These are phyloP conservation scores for Boletus coffeatus DNA, from an alignment of 1,284 basidiomycete genomes.

Conservation along the genomic window DNA sequence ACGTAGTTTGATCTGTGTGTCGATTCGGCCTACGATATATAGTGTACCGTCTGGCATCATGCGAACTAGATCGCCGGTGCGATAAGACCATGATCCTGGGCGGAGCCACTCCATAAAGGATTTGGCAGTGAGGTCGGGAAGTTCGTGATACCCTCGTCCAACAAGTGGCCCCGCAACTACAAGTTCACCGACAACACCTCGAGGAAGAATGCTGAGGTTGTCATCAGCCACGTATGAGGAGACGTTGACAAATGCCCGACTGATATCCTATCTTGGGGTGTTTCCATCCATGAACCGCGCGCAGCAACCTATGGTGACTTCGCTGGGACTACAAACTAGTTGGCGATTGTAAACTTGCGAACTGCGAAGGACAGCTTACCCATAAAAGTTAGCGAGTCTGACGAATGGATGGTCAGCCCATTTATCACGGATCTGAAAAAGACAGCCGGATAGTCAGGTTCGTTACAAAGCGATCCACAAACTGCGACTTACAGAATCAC, in stretches of 20 bases:
- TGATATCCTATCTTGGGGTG: slow-evolving; percentile 43
- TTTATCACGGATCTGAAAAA: slow-evolving; percentile 42
- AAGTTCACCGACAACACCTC: slow-evolving; percentile 46
- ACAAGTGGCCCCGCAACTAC: slow-evolving; percentile 49
- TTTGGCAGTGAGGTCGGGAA: slow-evolving; percentile 41
- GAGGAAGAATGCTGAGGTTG: slow-evolving; percentile 37
- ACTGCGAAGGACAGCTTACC: slow-evolving; percentile 28
- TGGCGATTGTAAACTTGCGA: background rate
- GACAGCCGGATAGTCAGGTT: background rate
- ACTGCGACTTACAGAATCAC: slow-evolving; percentile 38
- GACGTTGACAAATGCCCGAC: slow-evolving; percentile 34
- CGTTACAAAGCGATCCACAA: background rate
- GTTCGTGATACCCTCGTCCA: slow-evolving; percentile 45
- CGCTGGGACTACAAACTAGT: slow-evolving; percentile 32
- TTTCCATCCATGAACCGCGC: slow-evolving; percentile 39
- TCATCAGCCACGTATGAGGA: slow-evolving; percentile 37
- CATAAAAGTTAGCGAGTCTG: slow-evolving; percentile 47
- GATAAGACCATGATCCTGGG: slow-evolving; percentile 40
- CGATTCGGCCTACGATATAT: slow-evolving; percentile 51
- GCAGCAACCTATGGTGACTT: slow-evolving; percentile 49
- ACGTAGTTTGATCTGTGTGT: slow-evolving; percentile 50
- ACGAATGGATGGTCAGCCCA: slow-evolving; percentile 44
- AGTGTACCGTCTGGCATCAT: slow-evolving; percentile 51
- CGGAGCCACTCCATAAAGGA: slow-evolving; percentile 44
- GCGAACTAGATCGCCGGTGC: slow-evolving; percentile 47